Base-by-base conservation (phyloP, 2,329 filamentous ascomycete genomes). In the Clarireedia sp. region DNA sequence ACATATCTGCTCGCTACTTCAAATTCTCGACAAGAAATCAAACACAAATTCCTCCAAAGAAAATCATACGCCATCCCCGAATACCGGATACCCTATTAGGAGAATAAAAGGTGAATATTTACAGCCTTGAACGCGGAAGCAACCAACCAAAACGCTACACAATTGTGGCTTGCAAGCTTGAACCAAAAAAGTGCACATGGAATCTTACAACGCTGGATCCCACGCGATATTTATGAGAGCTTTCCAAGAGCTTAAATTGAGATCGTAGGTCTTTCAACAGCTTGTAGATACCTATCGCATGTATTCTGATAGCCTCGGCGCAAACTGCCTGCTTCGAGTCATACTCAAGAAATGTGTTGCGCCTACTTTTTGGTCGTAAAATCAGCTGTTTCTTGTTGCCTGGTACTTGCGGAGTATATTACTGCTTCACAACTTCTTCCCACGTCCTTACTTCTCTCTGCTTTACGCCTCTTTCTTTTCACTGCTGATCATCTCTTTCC, bases 191-290 rank as follows among this genome's bases (percentile, higher is more conserved):
- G 61, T 64, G 62, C 58, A 61, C 57, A 51, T 60, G 63, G 57
- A 63, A 61, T 61, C 63, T 61, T 61, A 60, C 57, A 61, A 58
- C 56, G 57, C 56, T 62, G 60, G 58, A 67, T 59, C 62, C 62
- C 64, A 66, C 62, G 60, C 65, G 63, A 67, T 60, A 60, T 64
- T 63, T 63, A 63, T 66, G 61, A 63, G 60, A 66, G 64, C 64
- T 65, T 60, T 56, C 26, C 60, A 51, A 51, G 60, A 62, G 64
- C 63, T 64, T 60, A 62, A 64, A 59, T 63, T 62, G 60, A 66
- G 59, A 66, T 66, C 63, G 66, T 67, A 68, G 60, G 66, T 68
- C 61, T 59, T 64, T 59, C 63, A 60, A 57, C 60, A 62, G 64
- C 62, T 63, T 64, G 64, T 65, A 66, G 61, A 63, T 56, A 56